Base-by-base conservation (phyloP, 768 basidiomycete genomes). In the Phanerochaete sordida region DNA sequence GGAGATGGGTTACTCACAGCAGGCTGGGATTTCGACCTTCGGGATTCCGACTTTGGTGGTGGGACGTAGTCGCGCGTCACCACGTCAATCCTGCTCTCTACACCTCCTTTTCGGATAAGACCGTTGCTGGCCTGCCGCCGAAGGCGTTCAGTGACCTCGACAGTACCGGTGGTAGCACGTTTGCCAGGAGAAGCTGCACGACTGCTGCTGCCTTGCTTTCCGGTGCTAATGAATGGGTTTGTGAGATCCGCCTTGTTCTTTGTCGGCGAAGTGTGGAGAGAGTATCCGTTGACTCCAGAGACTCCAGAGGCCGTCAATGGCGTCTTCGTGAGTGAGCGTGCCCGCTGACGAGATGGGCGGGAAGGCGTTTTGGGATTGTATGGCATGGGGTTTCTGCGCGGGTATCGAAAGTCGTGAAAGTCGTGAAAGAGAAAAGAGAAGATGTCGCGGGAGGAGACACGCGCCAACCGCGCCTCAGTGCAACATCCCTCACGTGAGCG, bases 1-100 rank as follows among this genome's bases (percentile, higher is more conserved):
- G 9, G 27, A 49, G 28, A 4, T 19, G 47, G 48, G 8, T 15
- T 7, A 47, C 70, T 68, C 51, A 82, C 81, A 27, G 86, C 84
- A 6, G 90, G 88, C 0, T 87, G 90, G 0, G 89, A 91, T 52
- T 83, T 84, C 0, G 90, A 90, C 6, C 90, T 82, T 67, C 89
- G 91, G 43, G 84, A 70, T 58, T 88, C 85, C 39, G 77, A 71
- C 63, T 82, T 83, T 21, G 73, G 64, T 9, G 81, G 81, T n/a
- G 89, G 88, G 15, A 87, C 79, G 64, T 92, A 91, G 70, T 93
- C 91, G 49, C 81, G 77, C 0, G 87, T 87, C 57, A 93, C 83
- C 23, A 92, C 88, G 48, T 93, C 86, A 16, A 92, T 75, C 58
- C 88, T 79, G 62, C 86, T 87, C 69, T 93, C 91, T 12, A 91